These are phyloP conservation scores for Neoarthrinium moseri DNA, from an alignment of 2,329 filamentous ascomycete genomes.

Conservation along the genomic window DNA sequence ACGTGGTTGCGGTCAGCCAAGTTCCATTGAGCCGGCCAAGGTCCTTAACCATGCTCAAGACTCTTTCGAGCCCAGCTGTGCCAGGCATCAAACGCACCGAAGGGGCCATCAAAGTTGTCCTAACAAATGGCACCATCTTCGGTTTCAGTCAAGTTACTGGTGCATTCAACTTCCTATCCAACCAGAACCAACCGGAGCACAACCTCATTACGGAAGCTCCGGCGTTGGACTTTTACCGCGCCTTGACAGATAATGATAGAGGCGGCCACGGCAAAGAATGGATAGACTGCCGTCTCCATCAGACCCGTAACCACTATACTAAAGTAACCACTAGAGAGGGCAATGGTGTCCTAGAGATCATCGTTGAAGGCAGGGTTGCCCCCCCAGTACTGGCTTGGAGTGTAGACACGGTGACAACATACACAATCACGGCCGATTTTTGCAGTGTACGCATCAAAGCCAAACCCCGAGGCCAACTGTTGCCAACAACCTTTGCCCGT, in stretches of 20 bases:
- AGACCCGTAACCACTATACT: slow-evolving; percentile 42
- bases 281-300: slow-evolving; percentile 45
- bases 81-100: slow-evolving; percentile 23
- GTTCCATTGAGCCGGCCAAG: slow-evolving; percentile 35
- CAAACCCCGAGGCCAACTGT: slow-evolving; percentile 43
- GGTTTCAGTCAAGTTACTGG: slow-evolving; percentile 43
- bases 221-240: slow-evolving; percentile 59
- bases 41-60: slow-evolving; percentile 26
- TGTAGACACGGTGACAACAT: slow-evolving; percentile 48
- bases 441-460: slow-evolving; percentile 50
- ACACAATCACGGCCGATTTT: slow-evolving; percentile 49
- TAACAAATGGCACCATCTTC: slow-evolving; percentile 37
- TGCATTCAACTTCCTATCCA: slow-evolving; percentile 39
- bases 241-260: slow-evolving; percentile 65
- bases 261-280: slow-evolving; percentile 55
- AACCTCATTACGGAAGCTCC: slow-evolving; percentile 45
- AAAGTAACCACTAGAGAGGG: slow-evolving; percentile 28
- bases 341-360: slow-evolving; percentile 35
- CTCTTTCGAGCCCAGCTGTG: slow-evolving; percentile 11
- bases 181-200: slow-evolving; percentile 21
- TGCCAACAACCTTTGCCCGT: slow-evolving; percentile 59
- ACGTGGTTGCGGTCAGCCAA: slow-evolving; percentile 51
- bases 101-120: slow-evolving; percentile 31
- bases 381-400: slow-evolving; percentile 65
- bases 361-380: slow-evolving; percentile 53